Percentiles rank a stretch among this genome's conserved stretches.
phyloP scores from a whole-genome alignment of 495 filamentous ascomycete species.

The Talaromyces borbonicus region DNA sequence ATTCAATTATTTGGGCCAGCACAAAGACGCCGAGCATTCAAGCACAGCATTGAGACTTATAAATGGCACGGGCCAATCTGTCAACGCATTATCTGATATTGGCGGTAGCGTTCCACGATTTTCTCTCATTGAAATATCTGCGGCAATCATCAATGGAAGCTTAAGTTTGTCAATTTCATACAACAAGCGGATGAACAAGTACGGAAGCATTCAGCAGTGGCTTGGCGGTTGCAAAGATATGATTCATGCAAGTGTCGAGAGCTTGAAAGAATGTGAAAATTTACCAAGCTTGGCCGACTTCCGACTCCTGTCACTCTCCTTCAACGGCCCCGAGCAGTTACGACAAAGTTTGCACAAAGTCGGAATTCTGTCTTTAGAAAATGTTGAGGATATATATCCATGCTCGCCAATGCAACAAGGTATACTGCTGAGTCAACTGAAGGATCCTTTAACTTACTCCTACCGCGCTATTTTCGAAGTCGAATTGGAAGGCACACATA shows the following conservation, averaged over 20 bases:
- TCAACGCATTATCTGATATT: slow-evolving; percentile 8
- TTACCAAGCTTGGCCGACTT: slow-evolving; percentile 20
- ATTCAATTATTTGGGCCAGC: slow-evolving; percentile 38
- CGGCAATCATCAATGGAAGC: slow-evolving; percentile 38
- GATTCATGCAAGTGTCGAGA: slow-evolving; percentile 6
- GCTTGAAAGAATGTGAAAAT: slow-evolving; percentile 6
- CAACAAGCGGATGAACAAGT: slow-evolving; percentile 19
- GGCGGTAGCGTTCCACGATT: slow-evolving; percentile 13
- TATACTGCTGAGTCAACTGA: slow-evolving; percentile 37
- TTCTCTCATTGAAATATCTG: slow-evolving; percentile 40
- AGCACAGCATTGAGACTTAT: slow-evolving; percentile 17
- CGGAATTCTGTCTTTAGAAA: slow-evolving; percentile 11
- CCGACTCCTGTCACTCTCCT: slow-evolving; percentile 20
- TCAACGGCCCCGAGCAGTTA: slow-evolving; percentile 14
- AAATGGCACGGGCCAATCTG: slow-evolving; percentile 7
- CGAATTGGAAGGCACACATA: neutral
- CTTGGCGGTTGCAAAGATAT: slow-evolving; percentile 14
- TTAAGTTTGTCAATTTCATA: slow-evolving; percentile 29
- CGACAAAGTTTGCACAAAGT: slow-evolving; percentile 7
- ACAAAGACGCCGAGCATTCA: slow-evolving; percentile 27
- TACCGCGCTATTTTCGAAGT: slow-evolving; percentile 12
- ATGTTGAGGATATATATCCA: slow-evolving; percentile 34
- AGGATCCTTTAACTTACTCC: slow-evolving; percentile 21
- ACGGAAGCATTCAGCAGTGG: slow-evolving; percentile 25
- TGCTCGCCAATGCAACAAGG: slow-evolving; percentile 35